Evolutionary conservation across 106 monocot species (phyloP).

Genomic region (Dioscorea dumetorum): DNA sequence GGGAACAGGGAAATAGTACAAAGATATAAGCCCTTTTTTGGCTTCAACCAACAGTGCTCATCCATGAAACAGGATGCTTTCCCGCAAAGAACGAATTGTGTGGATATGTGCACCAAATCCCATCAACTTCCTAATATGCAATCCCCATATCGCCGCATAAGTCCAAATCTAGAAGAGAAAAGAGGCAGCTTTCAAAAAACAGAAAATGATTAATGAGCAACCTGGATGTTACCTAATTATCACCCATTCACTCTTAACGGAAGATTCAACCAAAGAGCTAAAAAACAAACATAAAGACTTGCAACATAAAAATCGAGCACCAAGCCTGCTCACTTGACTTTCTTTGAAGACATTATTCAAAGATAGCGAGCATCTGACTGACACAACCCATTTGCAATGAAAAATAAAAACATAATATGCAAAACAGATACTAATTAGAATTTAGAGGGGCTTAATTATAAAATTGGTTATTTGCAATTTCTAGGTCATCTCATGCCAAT

Average conservation of each 20-base stretch:
- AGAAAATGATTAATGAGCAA: constrained; percentile 11
- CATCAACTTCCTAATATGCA: constrained; percentile 46
- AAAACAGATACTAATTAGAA: no score
- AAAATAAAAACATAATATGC: not conserved
- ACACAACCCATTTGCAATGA: not conserved
- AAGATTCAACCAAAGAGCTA: not conserved
- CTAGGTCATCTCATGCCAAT: no score
- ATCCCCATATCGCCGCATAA: constrained; percentile 54
- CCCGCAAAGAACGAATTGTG: constrained; percentile 20
- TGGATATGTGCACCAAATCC: constrained; percentile 30
- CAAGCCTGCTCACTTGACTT: not conserved
- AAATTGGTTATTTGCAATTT: no score
- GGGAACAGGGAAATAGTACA: constrained; percentile 2
- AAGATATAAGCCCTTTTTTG: not conserved
- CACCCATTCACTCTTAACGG: not conserved
- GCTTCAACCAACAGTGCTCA: constrained; percentile 19
- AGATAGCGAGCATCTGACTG: not conserved
- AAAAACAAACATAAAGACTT: not conserved
- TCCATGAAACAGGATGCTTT: constrained; percentile 21
- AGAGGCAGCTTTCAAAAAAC: constrained; percentile 30
- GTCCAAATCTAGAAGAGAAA: constrained; percentile 67
- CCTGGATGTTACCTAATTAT: constrained; percentile 12
- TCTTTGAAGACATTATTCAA: not conserved
- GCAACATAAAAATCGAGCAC: not conserved
- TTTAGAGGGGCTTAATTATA: no score